Evolutionary conservation across 768 basidiomycete genomes (phyloP).

Genomic region (Phlebiopsis flavidoalba): DNA sequence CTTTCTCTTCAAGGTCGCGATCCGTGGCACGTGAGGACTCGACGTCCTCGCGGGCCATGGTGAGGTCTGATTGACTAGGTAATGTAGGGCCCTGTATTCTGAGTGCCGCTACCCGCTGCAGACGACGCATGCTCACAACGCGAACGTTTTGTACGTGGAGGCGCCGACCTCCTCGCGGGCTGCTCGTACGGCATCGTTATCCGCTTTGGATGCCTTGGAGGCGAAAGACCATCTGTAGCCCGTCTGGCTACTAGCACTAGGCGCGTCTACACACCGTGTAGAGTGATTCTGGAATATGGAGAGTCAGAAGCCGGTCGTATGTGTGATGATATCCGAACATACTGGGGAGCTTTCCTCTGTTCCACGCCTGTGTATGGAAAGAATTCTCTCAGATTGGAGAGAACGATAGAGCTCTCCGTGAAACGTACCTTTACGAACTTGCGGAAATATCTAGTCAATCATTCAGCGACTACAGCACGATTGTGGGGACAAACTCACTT

Average conservation of each 20-base stretch:
- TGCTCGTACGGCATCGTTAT: conserved; percentile 50
- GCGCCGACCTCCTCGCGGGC: conserved; percentile 55
- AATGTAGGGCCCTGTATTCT: conserved; percentile 63
- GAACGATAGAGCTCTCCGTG: not conserved
- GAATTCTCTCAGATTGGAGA: not conserved
- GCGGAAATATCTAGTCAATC: conserved; percentile 68
- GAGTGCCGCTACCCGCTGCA: conserved; percentile 27
- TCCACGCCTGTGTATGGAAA: conserved; percentile 59
- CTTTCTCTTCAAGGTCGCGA: conserved; percentile 54
- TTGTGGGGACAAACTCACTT: conserved; percentile 34
- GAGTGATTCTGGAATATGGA: conserved; percentile 36
- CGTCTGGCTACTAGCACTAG: conserved; percentile 64
- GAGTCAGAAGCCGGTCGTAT: not conserved
- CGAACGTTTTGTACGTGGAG: conserved; percentile 33
- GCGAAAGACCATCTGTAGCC: conserved; percentile 88
- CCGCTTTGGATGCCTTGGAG: conserved; percentile 54
- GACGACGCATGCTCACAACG: conserved; percentile 10
- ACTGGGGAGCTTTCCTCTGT: conserved; percentile 71
- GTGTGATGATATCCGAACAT: conserved; percentile 13
- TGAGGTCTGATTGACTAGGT: conserved; percentile 64
- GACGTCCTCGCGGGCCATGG: conserved; percentile 60
- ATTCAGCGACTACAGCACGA: conserved; percentile 26
- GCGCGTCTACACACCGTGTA: conserved; percentile 61
- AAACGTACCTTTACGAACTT: conserved; percentile 78
- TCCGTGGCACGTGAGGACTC: conserved; percentile 50